Percentiles rank a stretch among this genome's conserved stretches.
phyloP scores from a whole-genome alignment of 371 early-diverging fungal species.

The Rhizopus arrhizus region DNA sequence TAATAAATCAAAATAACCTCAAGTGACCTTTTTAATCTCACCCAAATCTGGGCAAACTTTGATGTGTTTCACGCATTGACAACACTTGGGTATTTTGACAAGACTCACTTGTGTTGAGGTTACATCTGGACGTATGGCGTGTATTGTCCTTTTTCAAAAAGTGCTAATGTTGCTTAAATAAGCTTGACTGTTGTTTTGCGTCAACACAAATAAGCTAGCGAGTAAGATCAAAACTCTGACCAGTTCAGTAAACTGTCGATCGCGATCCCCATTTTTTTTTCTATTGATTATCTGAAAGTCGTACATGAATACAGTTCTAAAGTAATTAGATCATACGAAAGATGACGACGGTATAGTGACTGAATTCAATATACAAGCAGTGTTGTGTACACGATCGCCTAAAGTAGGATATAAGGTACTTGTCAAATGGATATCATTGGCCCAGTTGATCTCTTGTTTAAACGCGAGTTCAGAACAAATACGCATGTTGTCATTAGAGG shows the following conservation, averaged over 20 bases:
- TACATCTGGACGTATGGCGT: conserved; percentile 56
- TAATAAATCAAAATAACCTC: conserved; percentile 85
- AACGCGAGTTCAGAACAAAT: conserved; percentile 66
- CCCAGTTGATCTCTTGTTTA: conserved; percentile 74
- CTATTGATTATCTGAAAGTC: not conserved
- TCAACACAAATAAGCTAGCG: conserved; percentile 63
- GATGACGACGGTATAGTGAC: conserved; percentile 44
- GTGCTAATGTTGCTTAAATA: conserved; percentile 75
- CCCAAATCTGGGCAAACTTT: conserved; percentile 62
- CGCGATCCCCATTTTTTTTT: conserved; percentile 51
- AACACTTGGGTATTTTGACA: conserved; percentile 39
- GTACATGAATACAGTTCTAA: not conserved
- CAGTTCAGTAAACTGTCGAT: conserved; percentile 89
- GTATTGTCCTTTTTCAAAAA: conserved; percentile 66
- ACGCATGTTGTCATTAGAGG: conserved; percentile 41
- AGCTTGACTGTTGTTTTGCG: not conserved
- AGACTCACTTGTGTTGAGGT: conserved; percentile 40
- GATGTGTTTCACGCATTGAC: conserved; percentile 71
- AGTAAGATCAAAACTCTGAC: conserved; percentile 75
- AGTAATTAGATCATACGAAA: conserved; percentile 14
- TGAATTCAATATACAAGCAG: conserved; percentile 58
- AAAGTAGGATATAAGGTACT: conserved; percentile 57
- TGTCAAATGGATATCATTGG: conserved; percentile 67
- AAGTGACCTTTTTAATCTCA: conserved; percentile 73
- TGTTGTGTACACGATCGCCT: conserved; percentile 42